Conservation (phyloP, 2,329 filamentous ascomycete species). For the Ascochyta lentis region DNA sequence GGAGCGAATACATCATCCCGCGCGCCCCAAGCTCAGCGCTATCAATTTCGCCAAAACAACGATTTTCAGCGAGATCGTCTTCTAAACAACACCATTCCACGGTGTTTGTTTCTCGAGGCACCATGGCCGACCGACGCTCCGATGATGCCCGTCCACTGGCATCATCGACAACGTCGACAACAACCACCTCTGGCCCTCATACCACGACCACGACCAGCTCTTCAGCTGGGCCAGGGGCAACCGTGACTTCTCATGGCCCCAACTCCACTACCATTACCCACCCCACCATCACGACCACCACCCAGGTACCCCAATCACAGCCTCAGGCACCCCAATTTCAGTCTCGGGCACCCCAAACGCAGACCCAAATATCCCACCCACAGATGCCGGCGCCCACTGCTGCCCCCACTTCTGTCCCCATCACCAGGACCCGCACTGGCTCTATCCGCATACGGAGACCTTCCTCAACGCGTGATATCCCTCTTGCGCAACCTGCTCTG, state of each 20-base stretch:
- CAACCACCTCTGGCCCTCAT: constrained; percentile 39
- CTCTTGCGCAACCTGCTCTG: constrained; percentile 8
- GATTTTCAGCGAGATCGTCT: constrained; percentile 10
- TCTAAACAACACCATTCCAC: constrained; percentile 4
- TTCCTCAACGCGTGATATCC: constrained; percentile 10
- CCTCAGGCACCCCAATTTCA: constrained; percentile 1
- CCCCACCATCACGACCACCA: constrained; percentile 41
- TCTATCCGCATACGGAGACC: constrained; percentile 42
- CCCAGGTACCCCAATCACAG: constrained; percentile 16
- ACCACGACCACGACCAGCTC: constrained; percentile 38
- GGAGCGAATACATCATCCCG: constrained; percentile 21
- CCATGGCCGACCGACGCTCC: constrained; percentile 23
- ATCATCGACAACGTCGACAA: constrained; percentile 33
- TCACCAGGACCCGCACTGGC: constrained; percentile 21
- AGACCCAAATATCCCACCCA: neutral
- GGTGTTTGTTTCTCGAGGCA: constrained; percentile 9
- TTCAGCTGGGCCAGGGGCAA: constrained; percentile 25
- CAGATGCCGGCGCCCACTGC: constrained; percentile 21
- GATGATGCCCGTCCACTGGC: constrained; percentile 16
- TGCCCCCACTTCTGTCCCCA: constrained; percentile 16
- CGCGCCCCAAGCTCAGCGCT: constrained; percentile 17
- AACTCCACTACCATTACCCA: constrained; percentile 35
- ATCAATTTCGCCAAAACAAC: constrained; percentile 12
- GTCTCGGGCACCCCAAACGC: neutral
- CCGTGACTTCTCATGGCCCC: constrained; percentile 29